Base-by-base conservation (phyloP, 208 protist species). In the Blechomonas ayalai region DNA sequence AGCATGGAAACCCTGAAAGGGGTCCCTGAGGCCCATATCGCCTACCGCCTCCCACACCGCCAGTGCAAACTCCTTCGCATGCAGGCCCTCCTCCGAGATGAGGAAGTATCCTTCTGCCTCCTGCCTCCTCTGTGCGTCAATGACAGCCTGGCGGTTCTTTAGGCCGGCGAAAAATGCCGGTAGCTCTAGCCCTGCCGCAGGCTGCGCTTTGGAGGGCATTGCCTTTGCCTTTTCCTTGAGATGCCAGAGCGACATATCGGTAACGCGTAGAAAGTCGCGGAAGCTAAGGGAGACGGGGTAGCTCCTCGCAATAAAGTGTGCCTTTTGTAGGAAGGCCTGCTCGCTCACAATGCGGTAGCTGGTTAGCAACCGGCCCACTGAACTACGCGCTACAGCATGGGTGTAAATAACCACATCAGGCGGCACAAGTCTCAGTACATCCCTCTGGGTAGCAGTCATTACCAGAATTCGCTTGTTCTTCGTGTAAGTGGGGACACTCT, bases 251-350 rank as follows among this genome's bases (percentile, higher is more conserved):
- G 82, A 59, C 51, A 85, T 67, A 49, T 90, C 73, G 13, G 82
- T 90, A 28, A 86, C 51, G 22, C 74, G 73, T 16, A 84, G 49
- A 41, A 90, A 83, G 22, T 73, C 59, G 47, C 59, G 59, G 55
- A 71, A 86, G 56, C 65, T 82, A 37, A 90, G 43, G 15, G 57
- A 65, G 16, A 56, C 26, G 7, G 73, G 73, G 51, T 84, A 90
- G 8, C 42, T 43, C 12, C 40, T 51, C 4, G 67, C 43, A 1
- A 67, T 37, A 3, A 57, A 35, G 25, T 49, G 42, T 26, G 46
- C n/a, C 2, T 32, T 19, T 22, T 4, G 8, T 20, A 43, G 31
- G 2, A 18, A 25, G 6, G 10, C 24, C 19, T 52, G 33, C 7
- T 62, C 16, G 3, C 19, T 26, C 0, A 65, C 41, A 7, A 81